Evolutionary conservation across 2,329 filamentous ascomycete genomes (phyloP), one percentile per base, ranked within the genome.

Genomic region (Ophiostoma himal-ulmi): DNA sequence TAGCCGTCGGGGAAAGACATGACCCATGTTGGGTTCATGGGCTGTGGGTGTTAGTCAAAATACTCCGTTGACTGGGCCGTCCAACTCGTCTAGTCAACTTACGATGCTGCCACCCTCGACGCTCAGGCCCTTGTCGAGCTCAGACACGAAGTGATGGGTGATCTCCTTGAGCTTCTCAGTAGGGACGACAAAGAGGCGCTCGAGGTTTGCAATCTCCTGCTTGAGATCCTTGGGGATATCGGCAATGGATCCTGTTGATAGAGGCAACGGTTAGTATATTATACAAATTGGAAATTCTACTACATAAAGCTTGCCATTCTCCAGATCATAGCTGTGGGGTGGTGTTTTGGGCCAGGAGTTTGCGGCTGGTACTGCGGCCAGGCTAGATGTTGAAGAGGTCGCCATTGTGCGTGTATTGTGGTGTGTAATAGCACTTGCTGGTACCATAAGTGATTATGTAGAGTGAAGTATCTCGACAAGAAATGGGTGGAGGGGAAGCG

Each of bases 21-120:
- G 73, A 96, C 93, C 94, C 94, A 97, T 70, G 94, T 96, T 71
- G 94, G 91, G 82, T 97, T 97, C 94, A 98, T 97, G 72, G 94
- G 94, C 92, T 96, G 37, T 6, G 10, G 5, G 26, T 14, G 39
- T 67, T 41, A 67, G 65, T 34, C n/a, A 48, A n/a, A 11, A 3
- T 20, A 39, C 3, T n/a, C 34, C 39, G 26, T 26, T 30, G 37
- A 1, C 41, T 44, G 14, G 13, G 1, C 41, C 30, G 20, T 22
- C 34, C 7, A 20, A 30, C 37, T 34, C 6, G 39, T n/a, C 14
- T 22, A 20, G 17, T 3, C 2, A 34, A 84, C 92, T 85, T 80
- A 96, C 93, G 80, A 99, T 98, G 79, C 90, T 96, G 72, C 93
- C 94, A 73, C 94, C 94, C 81, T 96, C 90, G 71, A 93, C 90